These are phyloP conservation scores for Debaryomycetaceae sp. DNA, from an alignment of 1,139 yeast genomes.

Conservation along the genomic window DNA sequence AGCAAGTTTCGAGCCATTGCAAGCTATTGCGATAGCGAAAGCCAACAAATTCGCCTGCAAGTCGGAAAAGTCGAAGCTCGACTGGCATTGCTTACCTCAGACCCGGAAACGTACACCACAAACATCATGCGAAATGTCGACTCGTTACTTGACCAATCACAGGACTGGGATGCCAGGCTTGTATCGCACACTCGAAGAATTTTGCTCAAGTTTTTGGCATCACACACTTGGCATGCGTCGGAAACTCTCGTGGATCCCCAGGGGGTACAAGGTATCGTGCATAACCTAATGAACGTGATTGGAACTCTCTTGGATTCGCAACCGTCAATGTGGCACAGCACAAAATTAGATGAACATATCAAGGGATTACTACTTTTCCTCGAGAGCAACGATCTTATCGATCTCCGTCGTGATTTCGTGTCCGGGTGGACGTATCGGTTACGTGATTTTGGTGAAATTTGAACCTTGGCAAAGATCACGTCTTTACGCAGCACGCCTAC, in stretches of 20 bases:
- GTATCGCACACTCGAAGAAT: slow-evolving; percentile 11
- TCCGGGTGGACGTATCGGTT: background rate
- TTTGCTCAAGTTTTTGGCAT: slow-evolving; percentile 13
- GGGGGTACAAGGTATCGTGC: background rate
- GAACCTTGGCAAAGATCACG: background rate
- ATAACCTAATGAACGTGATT: background rate
- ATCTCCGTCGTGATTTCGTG: background rate
- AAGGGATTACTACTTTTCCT: background rate
- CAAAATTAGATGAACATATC: too few relatives aligned
- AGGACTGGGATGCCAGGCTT: slow-evolving; percentile 1
- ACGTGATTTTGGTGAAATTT: background rate
- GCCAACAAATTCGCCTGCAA: background rate
- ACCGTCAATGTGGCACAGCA: background rate
- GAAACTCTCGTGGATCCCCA: background rate
- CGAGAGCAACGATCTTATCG: background rate
- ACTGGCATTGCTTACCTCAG: background rate
- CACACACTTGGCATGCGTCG: slow-evolving; percentile 12
- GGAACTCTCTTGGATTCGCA: background rate
- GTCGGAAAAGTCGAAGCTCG: background rate
- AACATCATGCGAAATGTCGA: background rate
- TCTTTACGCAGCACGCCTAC: background rate
- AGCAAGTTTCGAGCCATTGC: too few relatives aligned
- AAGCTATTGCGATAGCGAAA: too few relatives aligned
- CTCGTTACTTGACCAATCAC: background rate
- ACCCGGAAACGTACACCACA: background rate